These are phyloP conservation scores for Elsinoe fawcettii DNA, from an alignment of 2,329 filamentous ascomycete species.

Conservation along the genomic window DNA sequence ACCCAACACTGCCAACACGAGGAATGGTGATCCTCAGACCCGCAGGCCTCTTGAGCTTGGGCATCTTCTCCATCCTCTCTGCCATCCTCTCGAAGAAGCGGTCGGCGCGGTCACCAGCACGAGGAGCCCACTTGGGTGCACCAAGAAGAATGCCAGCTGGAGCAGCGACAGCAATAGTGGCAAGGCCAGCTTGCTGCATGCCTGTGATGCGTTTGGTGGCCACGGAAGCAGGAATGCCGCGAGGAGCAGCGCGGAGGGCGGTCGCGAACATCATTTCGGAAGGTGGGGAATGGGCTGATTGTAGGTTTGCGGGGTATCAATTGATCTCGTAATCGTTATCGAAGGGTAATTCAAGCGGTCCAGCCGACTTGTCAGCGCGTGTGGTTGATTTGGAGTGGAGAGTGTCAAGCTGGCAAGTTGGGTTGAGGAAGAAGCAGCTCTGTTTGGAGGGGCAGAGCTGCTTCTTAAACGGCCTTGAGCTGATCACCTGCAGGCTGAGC, in stretches of 20 bases:
- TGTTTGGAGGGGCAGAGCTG: not conserved
- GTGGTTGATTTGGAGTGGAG: constrained; percentile 9
- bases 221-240: not conserved
- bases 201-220: constrained; percentile 10
- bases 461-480: not conserved
- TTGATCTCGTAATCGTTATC: not conserved
- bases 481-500: not conserved
- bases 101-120: constrained; percentile 11
- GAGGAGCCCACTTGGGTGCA: constrained; percentile 12
- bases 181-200: constrained; percentile 8
- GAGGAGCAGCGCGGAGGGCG: constrained; percentile 10
- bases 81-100: constrained; percentile 14
- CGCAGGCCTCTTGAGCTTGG: constrained; percentile 5
- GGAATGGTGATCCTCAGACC: constrained; percentile 8
- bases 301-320: not conserved
- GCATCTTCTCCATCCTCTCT: constrained; percentile 13
- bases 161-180: not conserved
- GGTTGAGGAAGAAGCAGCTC: not conserved
- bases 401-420: not conserved
- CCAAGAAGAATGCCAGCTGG: constrained; percentile 5
- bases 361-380: constrained; percentile 9
- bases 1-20: constrained; percentile 15
- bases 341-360: not conserved
- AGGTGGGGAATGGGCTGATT: not conserved
- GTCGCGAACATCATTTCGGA: constrained; percentile 15